Evolutionary conservation across 495 filamentous ascomycete species (phyloP).

Genomic region (Penicillium maclennaniae): DNA sequence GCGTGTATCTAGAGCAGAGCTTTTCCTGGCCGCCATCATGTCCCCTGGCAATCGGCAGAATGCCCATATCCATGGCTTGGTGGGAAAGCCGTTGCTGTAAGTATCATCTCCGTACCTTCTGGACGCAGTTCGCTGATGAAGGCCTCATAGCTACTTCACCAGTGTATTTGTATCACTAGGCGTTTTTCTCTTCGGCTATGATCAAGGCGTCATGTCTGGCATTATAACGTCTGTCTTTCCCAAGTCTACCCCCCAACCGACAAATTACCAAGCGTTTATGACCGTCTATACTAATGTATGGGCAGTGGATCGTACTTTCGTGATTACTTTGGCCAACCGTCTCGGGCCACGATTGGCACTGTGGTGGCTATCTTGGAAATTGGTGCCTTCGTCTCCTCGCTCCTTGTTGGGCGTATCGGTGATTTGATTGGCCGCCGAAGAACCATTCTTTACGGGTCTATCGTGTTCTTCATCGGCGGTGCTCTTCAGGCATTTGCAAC

Average conservation of each 20-base stretch:
- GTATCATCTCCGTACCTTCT: conserved; percentile 23
- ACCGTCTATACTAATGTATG: conserved; percentile 8
- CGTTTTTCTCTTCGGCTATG: conserved; percentile 97
- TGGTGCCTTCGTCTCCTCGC: conserved; percentile 85
- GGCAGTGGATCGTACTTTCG: conserved; percentile 77
- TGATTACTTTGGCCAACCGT: conserved; percentile 87
- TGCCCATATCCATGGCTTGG: conserved; percentile 77
- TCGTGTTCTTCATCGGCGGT: conserved; percentile 85
- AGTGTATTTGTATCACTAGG: conserved; percentile 97
- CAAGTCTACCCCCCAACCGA: not conserved
- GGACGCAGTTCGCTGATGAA: conserved; percentile 29
- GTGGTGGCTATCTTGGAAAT: conserved; percentile 97
- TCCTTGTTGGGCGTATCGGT: conserved; percentile 83
- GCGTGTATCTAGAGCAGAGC: conserved; percentile 59
- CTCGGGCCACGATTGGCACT: conserved; percentile 78
- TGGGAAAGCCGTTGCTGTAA: conserved; percentile 91
- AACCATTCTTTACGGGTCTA: conserved; percentile 91
- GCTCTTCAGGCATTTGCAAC: conserved; percentile 77
- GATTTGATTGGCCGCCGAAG: conserved; percentile 86
- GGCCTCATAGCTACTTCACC: conserved; percentile 75
- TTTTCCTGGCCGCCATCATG: conserved; percentile 77
- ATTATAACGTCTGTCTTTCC: conserved; percentile 80
- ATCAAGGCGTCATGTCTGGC: conserved; percentile 98
- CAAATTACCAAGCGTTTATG: not conserved
- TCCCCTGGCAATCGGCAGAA: conserved; percentile 63